phyloP scores from a whole-genome alignment of 2,329 filamentous ascomycete genomes.

The Fusarium sp. region DNA sequence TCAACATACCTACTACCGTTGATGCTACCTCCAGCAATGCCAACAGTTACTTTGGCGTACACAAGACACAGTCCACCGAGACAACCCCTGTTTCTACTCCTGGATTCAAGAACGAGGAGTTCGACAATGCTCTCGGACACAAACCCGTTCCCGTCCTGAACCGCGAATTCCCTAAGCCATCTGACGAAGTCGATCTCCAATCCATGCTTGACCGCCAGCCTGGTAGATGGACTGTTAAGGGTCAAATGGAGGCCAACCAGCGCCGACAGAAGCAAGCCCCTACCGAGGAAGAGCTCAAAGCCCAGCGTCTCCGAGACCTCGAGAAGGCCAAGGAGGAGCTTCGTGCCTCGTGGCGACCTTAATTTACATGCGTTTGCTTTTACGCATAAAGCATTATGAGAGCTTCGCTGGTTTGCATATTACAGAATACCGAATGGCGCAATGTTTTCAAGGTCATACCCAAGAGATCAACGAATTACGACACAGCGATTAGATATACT shows the following conservation, averaged over 20 bases:
- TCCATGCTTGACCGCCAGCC: constrained; percentile 60
- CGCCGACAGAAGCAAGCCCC: constrained; percentile 42
- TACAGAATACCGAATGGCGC: constrained; percentile 30
- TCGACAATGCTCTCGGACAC: constrained; percentile 21
- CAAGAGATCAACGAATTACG: constrained; percentile 41
- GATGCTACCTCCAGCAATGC: constrained; percentile 32
- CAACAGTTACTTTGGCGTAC: constrained; percentile 36
- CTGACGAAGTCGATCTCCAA: constrained; percentile 55
- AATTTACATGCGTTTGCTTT: constrained; percentile 2
- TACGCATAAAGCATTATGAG: not conserved
- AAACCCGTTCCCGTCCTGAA: constrained; percentile 52
- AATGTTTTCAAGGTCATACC: constrained; percentile 42
- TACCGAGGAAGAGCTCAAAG: constrained; percentile 49
- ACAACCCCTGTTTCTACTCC: constrained; percentile 43
- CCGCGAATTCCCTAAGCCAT: constrained; percentile 58
- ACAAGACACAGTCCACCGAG: constrained; percentile 42
- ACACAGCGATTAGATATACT: constrained; percentile 39
- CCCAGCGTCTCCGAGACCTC: constrained; percentile 56
- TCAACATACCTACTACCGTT: constrained; percentile 31
- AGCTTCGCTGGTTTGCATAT: constrained; percentile 1
- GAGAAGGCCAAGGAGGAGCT: constrained; percentile 63
- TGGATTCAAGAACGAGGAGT: constrained; percentile 30
- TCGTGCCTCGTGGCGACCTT: constrained; percentile 49
- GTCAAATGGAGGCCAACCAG: constrained; percentile 52
- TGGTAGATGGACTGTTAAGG: constrained; percentile 57